phyloP scores from a whole-genome alignment of 495 filamentous ascomycete species.

The Talaromyces proteolyticus region DNA sequence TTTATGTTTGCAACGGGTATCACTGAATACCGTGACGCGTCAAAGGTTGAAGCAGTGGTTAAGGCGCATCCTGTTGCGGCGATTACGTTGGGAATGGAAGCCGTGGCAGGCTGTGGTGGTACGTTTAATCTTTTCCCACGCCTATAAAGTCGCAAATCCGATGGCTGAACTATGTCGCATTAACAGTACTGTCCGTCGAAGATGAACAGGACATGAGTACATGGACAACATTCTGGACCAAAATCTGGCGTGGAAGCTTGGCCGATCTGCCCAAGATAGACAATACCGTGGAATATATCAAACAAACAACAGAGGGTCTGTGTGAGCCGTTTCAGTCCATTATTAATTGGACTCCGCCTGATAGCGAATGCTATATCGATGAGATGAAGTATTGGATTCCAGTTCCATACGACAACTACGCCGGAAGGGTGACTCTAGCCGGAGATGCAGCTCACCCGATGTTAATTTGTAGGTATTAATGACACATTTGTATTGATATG shows the following conservation, averaged over 20 bases:
- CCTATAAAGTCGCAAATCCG: neutral
- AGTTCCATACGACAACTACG: slow-evolving; percentile 30
- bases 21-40: neutral
- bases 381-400: slow-evolving; percentile 13
- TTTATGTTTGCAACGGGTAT: slow-evolving; percentile 3
- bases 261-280: neutral
- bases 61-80: slow-evolving; percentile 1
- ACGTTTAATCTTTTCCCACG: neutral
- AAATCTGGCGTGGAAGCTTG: slow-evolving; percentile 1
- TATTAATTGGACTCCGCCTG: neutral
- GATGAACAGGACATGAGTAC: slow-evolving; percentile 12
- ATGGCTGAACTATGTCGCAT: slow-evolving; percentile 8
- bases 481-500: neutral
- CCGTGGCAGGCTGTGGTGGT: slow-evolving; percentile 1
- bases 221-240: slow-evolving; percentile 3
- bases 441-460: slow-evolving; percentile 49
- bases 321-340: slow-evolving; percentile 4
- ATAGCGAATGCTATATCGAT: slow-evolving; percentile 7
- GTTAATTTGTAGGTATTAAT: slow-evolving; percentile 8
- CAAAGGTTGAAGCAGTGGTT: neutral
- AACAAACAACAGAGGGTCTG: neutral
- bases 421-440: slow-evolving; percentile 36
- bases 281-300: neutral
- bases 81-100: slow-evolving; percentile 2
- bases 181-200: slow-evolving; percentile 1